These are phyloP conservation scores for Dalbergia oliveri DNA, from an alignment of 306 rosid species.

Conservation along the genomic window DNA sequence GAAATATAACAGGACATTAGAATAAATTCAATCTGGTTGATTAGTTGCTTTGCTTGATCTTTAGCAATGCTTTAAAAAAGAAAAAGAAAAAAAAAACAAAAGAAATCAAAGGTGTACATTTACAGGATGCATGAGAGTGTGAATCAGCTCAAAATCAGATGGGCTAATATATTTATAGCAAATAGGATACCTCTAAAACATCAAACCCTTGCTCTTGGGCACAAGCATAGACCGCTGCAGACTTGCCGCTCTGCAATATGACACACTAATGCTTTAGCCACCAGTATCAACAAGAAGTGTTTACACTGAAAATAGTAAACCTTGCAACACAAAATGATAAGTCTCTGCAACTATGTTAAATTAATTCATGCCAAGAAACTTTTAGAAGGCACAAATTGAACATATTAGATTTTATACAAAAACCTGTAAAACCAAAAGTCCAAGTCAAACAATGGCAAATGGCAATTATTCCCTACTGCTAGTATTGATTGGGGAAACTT, in stretches of 20 bases:
- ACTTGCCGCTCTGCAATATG: slow-evolving; percentile 91
- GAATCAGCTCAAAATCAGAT: slow-evolving; percentile 30
- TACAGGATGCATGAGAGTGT: slow-evolving; percentile 17
- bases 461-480: background rate
- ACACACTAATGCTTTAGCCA: slow-evolving; percentile 44
- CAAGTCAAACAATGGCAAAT: background rate
- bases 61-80: slow-evolving; percentile 17
- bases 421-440: slow-evolving; percentile 14
- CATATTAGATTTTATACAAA: slow-evolving; percentile 12
- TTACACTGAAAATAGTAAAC: background rate
- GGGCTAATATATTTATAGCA: slow-evolving; percentile 2
- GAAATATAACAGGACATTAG: slow-evolving; percentile 3
- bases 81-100: too few species aligned
- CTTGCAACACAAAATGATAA: slow-evolving; percentile 17
- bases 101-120: background rate
- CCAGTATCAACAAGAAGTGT: slow-evolving; percentile 32
- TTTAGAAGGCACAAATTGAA: background rate
- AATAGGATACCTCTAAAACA: slow-evolving; percentile 77
- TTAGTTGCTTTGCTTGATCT: slow-evolving; percentile 20
- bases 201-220: slow-evolving; percentile 87
- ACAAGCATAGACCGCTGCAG: slow-evolving; percentile 97
- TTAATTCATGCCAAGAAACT: background rate
- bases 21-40: slow-evolving; percentile 19
- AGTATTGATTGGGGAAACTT: background rate
- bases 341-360: slow-evolving; percentile 23